Conservation (phyloP, 208 protist genomes). For the Leishmania mexicana region DNA sequence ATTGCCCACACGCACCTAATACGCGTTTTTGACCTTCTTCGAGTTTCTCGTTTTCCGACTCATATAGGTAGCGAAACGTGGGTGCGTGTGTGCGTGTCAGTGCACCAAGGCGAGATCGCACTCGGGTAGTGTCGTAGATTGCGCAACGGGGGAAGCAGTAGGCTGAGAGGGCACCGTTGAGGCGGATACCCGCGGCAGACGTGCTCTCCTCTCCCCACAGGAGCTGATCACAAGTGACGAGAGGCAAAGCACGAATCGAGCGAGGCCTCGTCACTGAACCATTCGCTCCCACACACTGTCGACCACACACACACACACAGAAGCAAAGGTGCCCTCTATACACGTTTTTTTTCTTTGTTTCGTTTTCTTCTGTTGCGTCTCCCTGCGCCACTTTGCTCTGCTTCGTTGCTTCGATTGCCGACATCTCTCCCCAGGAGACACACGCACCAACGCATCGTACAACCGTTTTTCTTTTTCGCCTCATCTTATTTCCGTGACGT, state of each 20-base stretch:
- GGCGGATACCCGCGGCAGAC: background rate
- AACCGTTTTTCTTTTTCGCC: slow-evolving; percentile 10
- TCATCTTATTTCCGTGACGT: background rate
- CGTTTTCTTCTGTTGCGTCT: background rate
- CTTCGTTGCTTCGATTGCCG: background rate
- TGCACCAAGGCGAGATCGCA: background rate
- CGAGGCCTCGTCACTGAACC: background rate
- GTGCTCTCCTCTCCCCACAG: background rate
- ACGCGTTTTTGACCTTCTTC: background rate
- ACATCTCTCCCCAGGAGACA: background rate
- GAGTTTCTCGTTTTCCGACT: background rate
- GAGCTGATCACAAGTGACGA: background rate
- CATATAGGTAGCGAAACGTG: background rate
- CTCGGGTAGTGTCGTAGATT: background rate
- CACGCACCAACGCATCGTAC: slow-evolving; percentile 7
- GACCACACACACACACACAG: background rate
- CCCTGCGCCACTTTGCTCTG: background rate
- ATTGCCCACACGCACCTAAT: background rate
- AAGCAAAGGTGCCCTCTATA: background rate
- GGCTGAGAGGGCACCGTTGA: background rate
- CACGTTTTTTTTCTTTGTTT: background rate
- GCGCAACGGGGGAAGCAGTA: background rate
- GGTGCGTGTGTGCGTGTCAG: background rate
- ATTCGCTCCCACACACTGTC: too few species aligned
- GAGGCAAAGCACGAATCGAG: background rate